Evolutionary conservation across 2,329 filamentous ascomycete species (phyloP).

Genomic region (Aotearoamyces nothofagi): DNA sequence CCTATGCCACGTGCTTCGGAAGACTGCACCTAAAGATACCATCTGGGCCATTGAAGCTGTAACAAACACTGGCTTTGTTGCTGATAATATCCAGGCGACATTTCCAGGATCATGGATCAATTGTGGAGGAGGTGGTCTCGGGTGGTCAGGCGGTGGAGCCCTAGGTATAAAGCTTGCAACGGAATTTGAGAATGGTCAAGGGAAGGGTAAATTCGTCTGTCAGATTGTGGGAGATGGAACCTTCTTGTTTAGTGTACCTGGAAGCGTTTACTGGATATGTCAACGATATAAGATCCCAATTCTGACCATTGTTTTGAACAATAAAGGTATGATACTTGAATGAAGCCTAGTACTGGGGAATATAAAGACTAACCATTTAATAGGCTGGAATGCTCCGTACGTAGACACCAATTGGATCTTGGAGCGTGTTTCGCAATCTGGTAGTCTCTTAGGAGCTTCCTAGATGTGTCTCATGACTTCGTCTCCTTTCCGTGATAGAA

Average conservation of each 20-base stretch:
- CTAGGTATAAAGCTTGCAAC: constrained; percentile 63
- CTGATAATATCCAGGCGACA: constrained; percentile 55
- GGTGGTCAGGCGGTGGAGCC: constrained; percentile 65
- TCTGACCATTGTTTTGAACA: constrained; percentile 52
- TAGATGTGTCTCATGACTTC: too few species aligned
- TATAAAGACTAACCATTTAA: too few species aligned
- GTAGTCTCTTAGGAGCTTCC: too few species aligned
- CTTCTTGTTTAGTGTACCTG: constrained; percentile 49
- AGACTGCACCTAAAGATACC: constrained; percentile 43
- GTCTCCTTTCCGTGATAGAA: too few species aligned
- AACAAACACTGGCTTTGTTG: constrained; percentile 50
- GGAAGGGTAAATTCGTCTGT: constrained; percentile 42
- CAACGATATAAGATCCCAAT: constrained; percentile 50
- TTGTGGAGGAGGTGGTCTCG: constrained; percentile 66
- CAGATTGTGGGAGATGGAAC: constrained; percentile 55
- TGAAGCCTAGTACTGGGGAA: too few species aligned
- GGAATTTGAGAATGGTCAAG: constrained; percentile 26
- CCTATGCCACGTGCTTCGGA: constrained; percentile 32
- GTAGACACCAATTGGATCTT: too few species aligned
- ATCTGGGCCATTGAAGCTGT: constrained; percentile 70
- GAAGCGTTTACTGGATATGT: constrained; percentile 54
- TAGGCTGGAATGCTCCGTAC: background rate
- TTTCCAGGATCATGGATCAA: constrained; percentile 65
- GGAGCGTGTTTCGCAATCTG: too few species aligned
- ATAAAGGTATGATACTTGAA: constrained; percentile 37